Base-by-base conservation (phyloP, 345 rosid species). In the Abelmoschus esculentus region DNA sequence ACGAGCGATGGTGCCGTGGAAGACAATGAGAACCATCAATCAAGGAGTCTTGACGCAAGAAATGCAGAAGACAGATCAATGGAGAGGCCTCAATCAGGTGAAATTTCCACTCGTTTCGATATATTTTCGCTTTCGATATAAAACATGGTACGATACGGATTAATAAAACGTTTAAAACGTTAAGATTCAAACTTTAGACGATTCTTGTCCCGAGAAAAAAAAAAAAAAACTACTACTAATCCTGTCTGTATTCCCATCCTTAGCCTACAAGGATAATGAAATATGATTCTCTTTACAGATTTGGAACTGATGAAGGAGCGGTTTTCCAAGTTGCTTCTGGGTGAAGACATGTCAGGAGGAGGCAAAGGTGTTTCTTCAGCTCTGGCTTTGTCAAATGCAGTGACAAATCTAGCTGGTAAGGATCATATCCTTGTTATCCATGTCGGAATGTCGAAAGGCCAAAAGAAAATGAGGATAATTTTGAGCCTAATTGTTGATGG, bases 341-440 rank as follows among this genome's bases (percentile, higher is more conserved):
- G 90, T 32, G 93, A 88, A 79, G 93, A 88, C 36, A 88, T 88
- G 93, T 88, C 93, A 3, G 93, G 93, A 2, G 90, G 90, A 10
- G 93, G 93, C 34, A 88, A 86, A 67, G 90, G 93, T 44, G 90
- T 84, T 74, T 86, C 93, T 47, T 88, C 89, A 1, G 92, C 92
- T 54, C 49, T 88, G 75, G 92, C 92, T 67, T 79, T 88, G 79
- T 88, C 92, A 34, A 88, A 88, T 81, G 87, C 90, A 54, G 75
- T 88, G 52, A 88, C 93, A 58, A 88, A 88, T 66, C 87, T 88
- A 62, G 87, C 93, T 1, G 93, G 93, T 47, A 47, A 12, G 15
- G 42, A 38, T 38, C 42, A 7, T 38, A 7, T 40, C 10, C 44
- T 38, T 10, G 44, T 38, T 7, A 38, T 38, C 44, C 10, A 38